phyloP scores from a whole-genome alignment of 1,139 yeast species.

The Insectozyma bohioensis region DNA sequence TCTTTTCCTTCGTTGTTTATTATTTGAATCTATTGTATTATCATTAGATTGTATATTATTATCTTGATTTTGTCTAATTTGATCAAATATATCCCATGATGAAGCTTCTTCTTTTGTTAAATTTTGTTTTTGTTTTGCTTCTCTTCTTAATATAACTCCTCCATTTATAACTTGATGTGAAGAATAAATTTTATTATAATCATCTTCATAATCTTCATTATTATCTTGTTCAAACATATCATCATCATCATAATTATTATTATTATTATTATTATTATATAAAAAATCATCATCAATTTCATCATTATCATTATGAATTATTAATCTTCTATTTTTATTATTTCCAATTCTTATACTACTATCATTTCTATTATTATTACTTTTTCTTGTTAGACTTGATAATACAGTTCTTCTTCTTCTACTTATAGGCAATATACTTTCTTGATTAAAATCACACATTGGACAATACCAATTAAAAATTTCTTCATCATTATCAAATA shows the following conservation, averaged over 20 bases:
- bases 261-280: slow-evolving; percentile 18
- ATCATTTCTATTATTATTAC: neutral
- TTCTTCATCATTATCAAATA: slow-evolving; percentile 12
- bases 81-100: slow-evolving; percentile 43
- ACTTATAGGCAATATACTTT: slow-evolving; percentile 17
- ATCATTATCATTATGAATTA: slow-evolving; percentile 32
- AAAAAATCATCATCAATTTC: slow-evolving; percentile 40
- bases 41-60: no score
- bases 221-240: no score
- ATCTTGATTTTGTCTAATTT: slow-evolving; percentile 19
- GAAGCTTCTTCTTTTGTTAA: slow-evolving; percentile 37
- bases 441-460: slow-evolving; percentile 42
- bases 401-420: neutral
- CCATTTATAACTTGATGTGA: slow-evolving; percentile 31
- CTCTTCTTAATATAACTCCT: slow-evolving; percentile 40
- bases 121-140: slow-evolving; percentile 28
- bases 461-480: slow-evolving; percentile 41
- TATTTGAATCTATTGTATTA: neutral
- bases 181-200: neutral
- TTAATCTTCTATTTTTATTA: slow-evolving; percentile 12
- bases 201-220: slow-evolving; percentile 1
- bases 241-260: slow-evolving; percentile 12
- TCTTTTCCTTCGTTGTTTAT: slow-evolving; percentile 20
- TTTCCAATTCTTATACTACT: neutral
- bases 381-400: slow-evolving; percentile 1